These are phyloP conservation scores for Lipomyces japonicus DNA, from an alignment of 805 yeast genomes.

Conservation along the genomic window DNA sequence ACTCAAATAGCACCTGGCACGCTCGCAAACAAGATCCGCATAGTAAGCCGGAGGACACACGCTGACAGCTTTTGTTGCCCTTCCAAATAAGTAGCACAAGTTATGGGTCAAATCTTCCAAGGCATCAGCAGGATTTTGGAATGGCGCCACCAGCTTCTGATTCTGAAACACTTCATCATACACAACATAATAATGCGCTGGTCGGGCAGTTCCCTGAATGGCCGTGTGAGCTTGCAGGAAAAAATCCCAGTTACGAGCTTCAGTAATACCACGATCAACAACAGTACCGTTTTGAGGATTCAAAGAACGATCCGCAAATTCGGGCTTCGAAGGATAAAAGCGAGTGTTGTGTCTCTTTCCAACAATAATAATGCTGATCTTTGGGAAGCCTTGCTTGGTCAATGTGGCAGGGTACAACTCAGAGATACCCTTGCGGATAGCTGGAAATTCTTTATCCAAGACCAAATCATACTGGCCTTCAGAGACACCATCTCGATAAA, in stretches of 20 bases:
- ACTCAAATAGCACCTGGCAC: conserved; percentile 22
- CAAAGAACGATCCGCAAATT: conserved; percentile 31
- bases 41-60: conserved; percentile 39
- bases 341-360: conserved; percentile 35
- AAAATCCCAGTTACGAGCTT: conserved; percentile 36
- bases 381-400: conserved; percentile 26
- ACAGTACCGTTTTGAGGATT: conserved; percentile 35
- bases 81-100: conserved; percentile 35
- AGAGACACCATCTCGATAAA: conserved; percentile 40
- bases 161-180: conserved; percentile 32
- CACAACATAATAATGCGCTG: conserved; percentile 38
- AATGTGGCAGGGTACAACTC: conserved; percentile 1
- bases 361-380: conserved; percentile 34
- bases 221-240: conserved; percentile 38
- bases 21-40: conserved; percentile 36
- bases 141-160: conserved; percentile 29
- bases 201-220: conserved; percentile 39
- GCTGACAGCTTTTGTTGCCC: conserved; percentile 38
- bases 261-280: conserved; percentile 37
- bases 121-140: conserved; percentile 25
- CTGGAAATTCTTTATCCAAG: conserved; percentile 35
- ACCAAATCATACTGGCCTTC: conserved; percentile 37
- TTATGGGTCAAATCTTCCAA: conserved; percentile 35
- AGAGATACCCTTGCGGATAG: conserved; percentile 25
- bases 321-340: conserved; percentile 33